Base-by-base conservation (phyloP, 305 asterid genomes). In the Fraxinus dipetala region DNA sequence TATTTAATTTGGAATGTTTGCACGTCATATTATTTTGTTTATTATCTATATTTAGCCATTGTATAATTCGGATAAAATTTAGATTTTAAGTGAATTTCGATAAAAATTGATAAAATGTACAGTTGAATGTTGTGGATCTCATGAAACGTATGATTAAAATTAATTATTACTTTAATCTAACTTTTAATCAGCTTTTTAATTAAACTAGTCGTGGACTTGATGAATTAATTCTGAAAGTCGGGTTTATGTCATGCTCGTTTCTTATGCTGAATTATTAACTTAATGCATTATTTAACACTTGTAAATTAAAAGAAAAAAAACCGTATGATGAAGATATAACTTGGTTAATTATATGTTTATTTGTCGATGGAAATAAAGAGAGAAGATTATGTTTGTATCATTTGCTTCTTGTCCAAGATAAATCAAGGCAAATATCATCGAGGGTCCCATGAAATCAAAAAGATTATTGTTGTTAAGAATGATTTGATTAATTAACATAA, bases 381-480 rank as follows among this genome's bases (percentile, higher is more conserved):
- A 11, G 24, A 28, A 13, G 40, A 69, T 30, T 4, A 13, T 69
- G 43, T 69, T 69, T 69, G 75, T 31, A 4, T 30, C 10, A 4
- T 13, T 69, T 69, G 75, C 75, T 31, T 69, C 20, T 69, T 30
- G 40, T 69, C 24, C 13, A 82, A 75, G 74, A n/a, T 24, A 30
- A 59, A 76, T 2, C 36, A 22, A 54, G 82, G 35, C 45, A 80
- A 45, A 79, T 74, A 40, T 69, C 8, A 1, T 31, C 48, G 24
- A 75, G 20, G 83, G 82, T 78, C 83, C 82, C 83, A 63, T 73
- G 67, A 81, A 78, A 79, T 83, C 59, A 56, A 80, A 22, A n/a
- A 51, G 13, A 32, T 79, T 38, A 35, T 18, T 73, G 73, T 74
- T 65, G 83, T 48, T 9, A 24, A 35, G 40, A 81, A 24, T 54